These are phyloP conservation scores for Podospora sp. DNA, from an alignment of 495 filamentous ascomycete genomes.

Conservation along the genomic window DNA sequence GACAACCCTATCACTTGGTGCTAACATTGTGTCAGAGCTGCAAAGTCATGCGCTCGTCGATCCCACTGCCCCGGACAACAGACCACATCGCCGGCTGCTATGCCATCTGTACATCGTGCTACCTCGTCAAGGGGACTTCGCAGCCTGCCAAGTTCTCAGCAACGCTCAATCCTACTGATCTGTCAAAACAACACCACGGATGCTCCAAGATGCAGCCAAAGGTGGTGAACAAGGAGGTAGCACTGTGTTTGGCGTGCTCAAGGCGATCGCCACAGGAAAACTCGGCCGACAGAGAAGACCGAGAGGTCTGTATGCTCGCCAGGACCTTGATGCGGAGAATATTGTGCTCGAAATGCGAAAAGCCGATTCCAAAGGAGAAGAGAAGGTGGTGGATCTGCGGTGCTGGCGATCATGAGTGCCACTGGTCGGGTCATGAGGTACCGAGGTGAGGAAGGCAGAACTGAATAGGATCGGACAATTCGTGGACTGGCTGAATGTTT, in stretches of 20 bases:
- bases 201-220: not conserved
- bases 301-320: not conserved
- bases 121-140: constrained; percentile 2
- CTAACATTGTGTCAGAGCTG: not conserved
- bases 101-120: constrained; percentile 13
- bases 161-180: constrained; percentile 1
- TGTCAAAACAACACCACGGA: not conserved
- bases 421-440: constrained; percentile 18
- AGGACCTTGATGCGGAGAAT: constrained; percentile 2
- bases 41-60: not conserved
- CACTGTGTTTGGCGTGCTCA: not conserved
- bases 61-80: constrained; percentile 6
- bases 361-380: constrained; percentile 9
- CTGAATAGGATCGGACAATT: too few species aligned
- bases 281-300: not conserved
- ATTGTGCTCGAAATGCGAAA: constrained; percentile 15
- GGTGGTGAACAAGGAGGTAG: not conserved
- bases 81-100: constrained; percentile 16
- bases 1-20: not conserved
- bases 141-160: constrained; percentile 10
- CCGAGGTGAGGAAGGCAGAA: not conserved
- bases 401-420: constrained; percentile 13
- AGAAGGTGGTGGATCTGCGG: constrained; percentile 17
- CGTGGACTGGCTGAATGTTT: too few species aligned
- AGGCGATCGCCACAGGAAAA: not conserved